These are phyloP conservation scores for Bipolaris bicolor DNA, from an alignment of 2,329 filamentous ascomycete species.

Conservation along the genomic window DNA sequence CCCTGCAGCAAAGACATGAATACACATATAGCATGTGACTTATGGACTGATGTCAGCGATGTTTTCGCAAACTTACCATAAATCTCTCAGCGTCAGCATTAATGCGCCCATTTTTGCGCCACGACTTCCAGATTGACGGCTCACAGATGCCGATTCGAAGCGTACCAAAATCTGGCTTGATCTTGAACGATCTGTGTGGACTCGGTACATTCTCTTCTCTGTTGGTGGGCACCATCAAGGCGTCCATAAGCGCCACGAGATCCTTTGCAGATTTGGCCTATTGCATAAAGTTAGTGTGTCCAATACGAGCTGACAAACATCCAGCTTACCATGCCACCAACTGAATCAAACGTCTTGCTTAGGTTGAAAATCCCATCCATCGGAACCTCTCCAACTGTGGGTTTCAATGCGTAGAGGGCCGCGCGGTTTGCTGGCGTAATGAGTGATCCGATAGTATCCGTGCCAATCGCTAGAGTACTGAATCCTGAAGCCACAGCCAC, in stretches of 20 bases:
- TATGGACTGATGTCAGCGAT: slow-evolving; percentile 3
- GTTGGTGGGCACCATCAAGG: slow-evolving; percentile 42
- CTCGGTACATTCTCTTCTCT: slow-evolving; percentile 31
- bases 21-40: background rate
- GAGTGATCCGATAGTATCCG: slow-evolving; percentile 50
- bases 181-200: slow-evolving; percentile 37
- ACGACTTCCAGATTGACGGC: slow-evolving; percentile 44
- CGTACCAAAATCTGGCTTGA: slow-evolving; percentile 40
- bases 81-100: slow-evolving; percentile 47
- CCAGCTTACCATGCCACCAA: slow-evolving; percentile 40
- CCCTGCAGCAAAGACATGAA: slow-evolving; percentile 1
- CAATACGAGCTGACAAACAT: background rate
- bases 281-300: slow-evolving; percentile 5
- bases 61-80: slow-evolving; percentile 37
- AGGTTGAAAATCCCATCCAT: slow-evolving; percentile 47
- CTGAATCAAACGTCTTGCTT: slow-evolving; percentile 44
- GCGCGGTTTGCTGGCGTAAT: slow-evolving; percentile 50
- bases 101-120: slow-evolving; percentile 44
- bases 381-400: slow-evolving; percentile 44
- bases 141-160: slow-evolving; percentile 47
- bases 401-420: slow-evolving; percentile 50
- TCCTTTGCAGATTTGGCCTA: slow-evolving; percentile 47
- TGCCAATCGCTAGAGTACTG: slow-evolving; percentile 49
- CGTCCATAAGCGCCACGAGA: slow-evolving; percentile 39
- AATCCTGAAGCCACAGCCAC: slow-evolving; percentile 51